Evolutionary conservation across 345 rosid genomes (phyloP), one percentile per base, ranked within the genome.

Genomic region (Brassica rapa): DNA sequence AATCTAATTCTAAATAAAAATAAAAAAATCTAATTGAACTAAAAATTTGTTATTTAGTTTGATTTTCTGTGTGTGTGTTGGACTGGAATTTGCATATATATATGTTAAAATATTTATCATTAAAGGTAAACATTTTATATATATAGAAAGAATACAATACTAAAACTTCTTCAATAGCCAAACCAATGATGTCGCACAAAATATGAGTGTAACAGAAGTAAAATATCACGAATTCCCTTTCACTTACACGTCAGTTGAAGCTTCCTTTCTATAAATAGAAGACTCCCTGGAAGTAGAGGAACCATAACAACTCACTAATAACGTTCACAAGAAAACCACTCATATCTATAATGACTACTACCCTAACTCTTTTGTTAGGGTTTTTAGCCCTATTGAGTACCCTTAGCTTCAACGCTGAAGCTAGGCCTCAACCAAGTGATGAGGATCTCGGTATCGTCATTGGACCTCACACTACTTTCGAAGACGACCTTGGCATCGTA

Each of bases 401-500:
- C 24, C 73, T 79, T 8, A 62, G 66, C 79, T 80, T 80, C 49
- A 74, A 43, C 62, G 69, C 66, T 8, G 79, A 73, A 74, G 79
- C 61, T 51, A 73, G 82, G 39, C 82, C 75, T 62, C 79, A 80
- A 62, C 82, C 82, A 73, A 16, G 49, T 14, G 78, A 73, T 73
- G 82, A 79, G 3, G 82, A 73, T 73, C 49, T 67, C 7, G 82
- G 82, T 62, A 67, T 14, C 16, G 6, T 71, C 66, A 56, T 78
- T 78, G 77, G 82, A 46, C 77, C 82, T 21, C 62, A 72, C 72
- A 66, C 21, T 43, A 4, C 21, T 8, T 59, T 66, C 14, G 78
- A 79, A 5, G 82, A 79, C 3, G 82, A 79, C 0, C 49, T 79
- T 62, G 82, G 82, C 10, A 73, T 5, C 1, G 19, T 73, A 8